Conservation (phyloP, 164 flowering plant genomes). For the Tetrastigma voinierianum region DNA sequence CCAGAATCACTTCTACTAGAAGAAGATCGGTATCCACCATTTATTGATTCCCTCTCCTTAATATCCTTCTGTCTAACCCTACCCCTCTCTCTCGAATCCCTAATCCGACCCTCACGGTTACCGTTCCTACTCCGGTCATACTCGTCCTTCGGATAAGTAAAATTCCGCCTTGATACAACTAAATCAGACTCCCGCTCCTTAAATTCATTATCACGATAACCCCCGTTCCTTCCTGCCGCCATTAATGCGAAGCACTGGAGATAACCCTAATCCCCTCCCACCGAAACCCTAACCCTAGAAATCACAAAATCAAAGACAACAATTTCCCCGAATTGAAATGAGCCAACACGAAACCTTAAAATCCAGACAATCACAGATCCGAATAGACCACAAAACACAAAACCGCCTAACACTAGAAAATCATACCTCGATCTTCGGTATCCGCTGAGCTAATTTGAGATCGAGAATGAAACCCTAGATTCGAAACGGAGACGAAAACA, state of each 20-base stretch:
- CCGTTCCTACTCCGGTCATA: conserved; percentile 30
- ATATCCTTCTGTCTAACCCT: conserved; percentile 45
- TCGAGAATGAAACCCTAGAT: conserved; percentile 17
- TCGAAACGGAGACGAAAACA: background rate
- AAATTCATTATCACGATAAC: conserved; percentile 52
- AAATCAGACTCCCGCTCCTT: conserved; percentile 52
- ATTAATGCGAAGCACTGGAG: conserved; percentile 23
- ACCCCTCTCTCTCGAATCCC: conserved; percentile 19
- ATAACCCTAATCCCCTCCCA: conserved; percentile 2
- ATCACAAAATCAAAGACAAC: background rate
- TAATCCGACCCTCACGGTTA: conserved; percentile 22
- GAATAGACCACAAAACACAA: background rate
- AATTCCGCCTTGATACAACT: conserved; percentile 38
- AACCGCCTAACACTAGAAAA: background rate
- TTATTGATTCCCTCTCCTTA: conserved; percentile 38
- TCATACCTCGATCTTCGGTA: background rate
- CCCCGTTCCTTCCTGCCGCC: conserved; percentile 77
- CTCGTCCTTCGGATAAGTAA: conserved; percentile 42
- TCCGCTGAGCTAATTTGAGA: background rate
- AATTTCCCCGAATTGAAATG: background rate
- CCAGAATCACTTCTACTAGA: conserved; percentile 50
- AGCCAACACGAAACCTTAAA: background rate
- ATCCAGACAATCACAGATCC: conserved; percentile 2
- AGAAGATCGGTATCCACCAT: conserved; percentile 43
- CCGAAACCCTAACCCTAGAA: conserved; percentile 13